A percentile compares a stretch with the other conserved stretches of the same genome.
These are phyloP conservation scores for Solanum tarapatanum DNA, from an alignment of 257 asterid genomes.

Conservation along the genomic window DNA sequence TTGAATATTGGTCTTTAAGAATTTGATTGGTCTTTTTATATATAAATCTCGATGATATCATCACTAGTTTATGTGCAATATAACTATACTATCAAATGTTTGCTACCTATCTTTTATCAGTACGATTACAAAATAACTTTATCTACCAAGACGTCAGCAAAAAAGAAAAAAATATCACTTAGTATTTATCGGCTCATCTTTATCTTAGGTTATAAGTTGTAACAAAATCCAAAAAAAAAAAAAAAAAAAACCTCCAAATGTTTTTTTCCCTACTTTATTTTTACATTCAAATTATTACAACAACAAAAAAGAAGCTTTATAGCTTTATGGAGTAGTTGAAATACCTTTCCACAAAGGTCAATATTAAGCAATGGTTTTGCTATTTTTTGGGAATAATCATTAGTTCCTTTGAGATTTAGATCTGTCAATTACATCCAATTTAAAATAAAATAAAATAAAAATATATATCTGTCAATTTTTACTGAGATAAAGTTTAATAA, in stretches of 20 bases:
- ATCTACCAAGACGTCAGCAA: rapidly evolving
- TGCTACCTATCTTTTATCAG: not conserved
- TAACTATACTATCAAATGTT: not conserved
- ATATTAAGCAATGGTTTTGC: not conserved
- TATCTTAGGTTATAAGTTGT: not conserved
- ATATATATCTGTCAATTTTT: not conserved
- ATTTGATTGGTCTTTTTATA: not conserved
- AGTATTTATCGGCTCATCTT: not conserved
- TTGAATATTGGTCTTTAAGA: not conserved
- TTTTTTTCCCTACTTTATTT: not conserved
- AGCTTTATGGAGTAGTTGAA: not conserved
- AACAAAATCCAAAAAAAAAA: not conserved
- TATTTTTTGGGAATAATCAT: not conserved
- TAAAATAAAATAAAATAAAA: not conserved
- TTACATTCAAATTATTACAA: not conserved
- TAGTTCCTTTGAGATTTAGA: not conserved
- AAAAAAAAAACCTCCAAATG: too few species aligned
- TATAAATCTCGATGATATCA: not conserved
- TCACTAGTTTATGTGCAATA: not conserved
- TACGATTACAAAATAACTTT: not conserved
- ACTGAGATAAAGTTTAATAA: not conserved
- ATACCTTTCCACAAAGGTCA: not conserved
- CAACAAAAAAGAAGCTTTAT: not conserved
- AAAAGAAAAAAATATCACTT: not conserved
- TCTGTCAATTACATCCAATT: not conserved